phyloP scores from a whole-genome alignment of 2,329 filamentous ascomycete genomes.

The Atkinsonella texensis region DNA sequence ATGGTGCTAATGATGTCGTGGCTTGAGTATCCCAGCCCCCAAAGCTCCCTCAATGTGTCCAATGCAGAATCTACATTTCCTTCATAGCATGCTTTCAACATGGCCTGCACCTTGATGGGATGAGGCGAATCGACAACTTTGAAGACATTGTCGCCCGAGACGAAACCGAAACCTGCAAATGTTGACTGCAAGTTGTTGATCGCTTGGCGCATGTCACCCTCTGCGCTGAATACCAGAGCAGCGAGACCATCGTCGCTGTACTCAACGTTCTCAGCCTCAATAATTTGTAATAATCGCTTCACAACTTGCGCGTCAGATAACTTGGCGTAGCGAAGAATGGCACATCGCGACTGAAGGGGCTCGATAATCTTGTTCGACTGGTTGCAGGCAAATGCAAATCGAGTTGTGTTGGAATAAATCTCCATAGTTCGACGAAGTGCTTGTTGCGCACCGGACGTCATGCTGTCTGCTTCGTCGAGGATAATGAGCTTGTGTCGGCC shows the following conservation, averaged over 20 bases:
- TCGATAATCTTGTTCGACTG: conserved; percentile 99
- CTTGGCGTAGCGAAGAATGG: conserved; percentile 85
- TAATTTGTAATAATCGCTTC: conserved; percentile 81
- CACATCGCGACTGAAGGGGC: conserved; percentile 92
- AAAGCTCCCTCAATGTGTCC: conserved; percentile 78
- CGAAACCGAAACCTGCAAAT: conserved; percentile 83
- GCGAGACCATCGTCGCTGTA: conserved; percentile 89
- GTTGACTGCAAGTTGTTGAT: conserved; percentile 98
- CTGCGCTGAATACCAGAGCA: conserved; percentile 91
- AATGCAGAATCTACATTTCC: conserved; percentile 80
- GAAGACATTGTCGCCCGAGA: conserved; percentile 97
- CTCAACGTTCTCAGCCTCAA: conserved; percentile 80
- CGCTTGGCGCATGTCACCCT: conserved; percentile 97
- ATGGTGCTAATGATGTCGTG: conserved; percentile 99
- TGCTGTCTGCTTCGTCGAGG: conserved; percentile 93
- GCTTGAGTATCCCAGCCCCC: conserved; percentile 92
- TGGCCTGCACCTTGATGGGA: conserved; percentile 95
- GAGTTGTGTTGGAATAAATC: conserved; percentile 91
- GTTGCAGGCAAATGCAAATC: conserved; percentile 97
- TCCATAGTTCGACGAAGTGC: conserved; percentile 95
- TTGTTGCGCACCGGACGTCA: conserved; percentile 95
- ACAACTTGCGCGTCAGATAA: conserved; percentile 89
- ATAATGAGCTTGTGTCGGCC: conserved; percentile 95
- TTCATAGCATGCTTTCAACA: conserved; percentile 96
- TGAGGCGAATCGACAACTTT: conserved; percentile 94